These are phyloP conservation scores for Candida labiduridarum DNA, from an alignment of 1,139 yeast genomes.

Conservation along the genomic window DNA sequence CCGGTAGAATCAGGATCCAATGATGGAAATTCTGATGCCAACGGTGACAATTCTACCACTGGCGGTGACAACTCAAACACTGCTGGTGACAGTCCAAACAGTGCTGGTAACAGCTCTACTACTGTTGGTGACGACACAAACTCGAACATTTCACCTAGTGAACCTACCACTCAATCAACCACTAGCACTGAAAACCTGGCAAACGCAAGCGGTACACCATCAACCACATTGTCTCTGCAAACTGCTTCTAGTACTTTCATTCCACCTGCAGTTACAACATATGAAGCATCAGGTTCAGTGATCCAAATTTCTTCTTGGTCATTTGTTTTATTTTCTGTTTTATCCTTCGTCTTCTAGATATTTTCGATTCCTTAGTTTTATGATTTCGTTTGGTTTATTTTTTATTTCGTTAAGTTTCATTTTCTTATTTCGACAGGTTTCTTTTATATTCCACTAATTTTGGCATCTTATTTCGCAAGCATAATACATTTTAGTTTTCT, in stretches of 20 bases:
- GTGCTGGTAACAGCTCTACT: not conserved
- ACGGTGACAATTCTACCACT: not conserved
- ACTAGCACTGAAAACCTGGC: not conserved
- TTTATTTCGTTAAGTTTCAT: no score
- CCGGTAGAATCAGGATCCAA: no score
- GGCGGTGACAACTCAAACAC: not conserved
- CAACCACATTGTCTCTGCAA: not conserved
- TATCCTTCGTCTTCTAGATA: not conserved
- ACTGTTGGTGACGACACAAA: not conserved
- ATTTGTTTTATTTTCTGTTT: not conserved
- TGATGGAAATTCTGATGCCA: no score
- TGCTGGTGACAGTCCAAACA: no score
- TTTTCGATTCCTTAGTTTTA: no score
- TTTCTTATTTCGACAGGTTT: no score
- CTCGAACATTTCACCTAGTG: not conserved
- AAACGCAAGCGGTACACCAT: not conserved
- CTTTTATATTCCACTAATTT: no score
- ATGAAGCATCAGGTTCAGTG: constrained; percentile 2
- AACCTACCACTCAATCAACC: not conserved
- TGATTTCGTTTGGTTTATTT: no score
- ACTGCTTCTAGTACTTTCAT: not conserved
- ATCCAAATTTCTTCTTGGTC: not conserved
- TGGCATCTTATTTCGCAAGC: no score
- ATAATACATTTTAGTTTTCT: no score
- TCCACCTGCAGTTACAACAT: not conserved